A percentile compares a stretch with the other conserved stretches of the same genome.
These are phyloP conservation scores for Volvox africanus DNA, from an alignment of 139 green algal species.

Conservation along the genomic window DNA sequence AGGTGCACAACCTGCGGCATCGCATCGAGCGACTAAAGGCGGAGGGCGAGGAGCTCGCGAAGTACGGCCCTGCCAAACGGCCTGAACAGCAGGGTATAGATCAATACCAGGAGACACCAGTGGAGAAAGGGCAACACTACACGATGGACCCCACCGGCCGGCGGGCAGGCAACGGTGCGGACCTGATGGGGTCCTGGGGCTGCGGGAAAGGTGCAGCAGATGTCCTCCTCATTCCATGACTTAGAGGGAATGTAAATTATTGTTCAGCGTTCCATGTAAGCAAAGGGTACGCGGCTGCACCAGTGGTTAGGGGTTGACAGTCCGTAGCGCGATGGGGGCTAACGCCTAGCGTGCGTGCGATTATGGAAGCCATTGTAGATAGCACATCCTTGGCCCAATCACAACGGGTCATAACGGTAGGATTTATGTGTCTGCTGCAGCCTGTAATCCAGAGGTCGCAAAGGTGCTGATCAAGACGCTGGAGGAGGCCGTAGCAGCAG, in stretches of 20 bases:
- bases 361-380: no score
- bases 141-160: constrained; percentile 81
- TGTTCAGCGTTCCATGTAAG: no score
- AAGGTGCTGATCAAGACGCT: constrained; percentile 76
- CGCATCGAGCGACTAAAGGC: constrained; percentile 79
- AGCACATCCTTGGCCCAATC: no score
- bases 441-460: constrained; percentile 66
- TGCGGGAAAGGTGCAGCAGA: no score
- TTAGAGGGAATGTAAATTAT: no score
- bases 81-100: constrained; percentile 87
- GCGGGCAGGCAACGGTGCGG: constrained; percentile 79
- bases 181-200: no score
- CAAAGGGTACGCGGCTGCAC: no score
- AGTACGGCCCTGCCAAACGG: constrained; percentile 81
- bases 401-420: no score
- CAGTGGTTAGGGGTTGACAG: no score
- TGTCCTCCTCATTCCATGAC: no score
- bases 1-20: constrained; percentile 82
- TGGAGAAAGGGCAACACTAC: constrained; percentile 77
- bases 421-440: constrained; percentile 51
- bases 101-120: constrained; percentile 69
- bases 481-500: constrained; percentile 65
- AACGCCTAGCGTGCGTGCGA: no score
- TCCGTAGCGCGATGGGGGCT: no score
- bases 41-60: constrained; percentile 85